Evolutionary conservation across 2,329 filamentous ascomycete species (phyloP), one percentile per base, ranked within the genome.

Genomic region (Fragosphaeria purpurea): DNA sequence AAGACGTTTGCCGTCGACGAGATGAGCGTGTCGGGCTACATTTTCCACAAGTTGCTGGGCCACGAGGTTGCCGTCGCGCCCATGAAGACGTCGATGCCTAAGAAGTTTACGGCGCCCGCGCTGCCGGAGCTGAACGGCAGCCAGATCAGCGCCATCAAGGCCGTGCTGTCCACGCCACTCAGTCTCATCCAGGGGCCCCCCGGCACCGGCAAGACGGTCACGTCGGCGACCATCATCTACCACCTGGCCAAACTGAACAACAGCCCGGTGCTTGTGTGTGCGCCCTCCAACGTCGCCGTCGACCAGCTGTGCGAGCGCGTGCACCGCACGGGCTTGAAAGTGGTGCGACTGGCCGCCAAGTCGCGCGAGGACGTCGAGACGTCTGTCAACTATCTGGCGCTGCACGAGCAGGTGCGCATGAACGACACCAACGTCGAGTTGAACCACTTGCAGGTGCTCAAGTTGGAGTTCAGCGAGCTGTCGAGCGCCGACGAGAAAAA

Each of bases 1-100:
- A 97, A 96, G 75, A 97, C 88, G 0, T 98, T 98, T 64, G 93
- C 93, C 6, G 83, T 97, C 43, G 91, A 98, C 60, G 93, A 98
- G 67, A 87, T 95, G 85, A 96, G 90, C 62, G 91, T 98, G 42
- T 97, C 93, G 30, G 93, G 93, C 39, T 98, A 96, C 69, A 95
- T 98, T 57, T 98, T 97, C 72, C 93, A 98, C 66, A 93, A 93
- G 58, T 78, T 98, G 30, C 80, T 98, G 35, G 93, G 93, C 49
- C 89, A 97, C 62, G 91, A 97, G 64, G 93, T 97, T 53, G 88
- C 89, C 33, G 83, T 91, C 40, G 90, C 89, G 47, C 89, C 91
- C 6, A 93, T 96, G 84, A 97, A 96, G 74, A 90, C 88, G 33
- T 86, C 88, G 60, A 80, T 97, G 67, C 93, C 93, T 55, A 93